phyloP scores from a whole-genome alignment of 2,329 filamentous ascomycete genomes.

The Pseudogymnoascus sp. region DNA sequence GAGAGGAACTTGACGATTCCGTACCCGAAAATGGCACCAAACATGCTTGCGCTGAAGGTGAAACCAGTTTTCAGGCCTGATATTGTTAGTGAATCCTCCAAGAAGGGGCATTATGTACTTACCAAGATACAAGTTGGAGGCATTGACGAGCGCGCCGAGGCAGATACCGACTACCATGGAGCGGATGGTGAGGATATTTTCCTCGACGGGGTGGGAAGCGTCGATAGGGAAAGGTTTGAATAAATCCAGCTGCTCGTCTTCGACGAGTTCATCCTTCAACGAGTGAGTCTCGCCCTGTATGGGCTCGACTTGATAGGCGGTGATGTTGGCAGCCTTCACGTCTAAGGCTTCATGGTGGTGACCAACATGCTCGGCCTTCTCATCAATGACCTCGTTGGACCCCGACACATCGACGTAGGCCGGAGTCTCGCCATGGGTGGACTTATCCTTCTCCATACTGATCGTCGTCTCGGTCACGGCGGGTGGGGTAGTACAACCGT shows the following conservation, averaged over 20 bases:
- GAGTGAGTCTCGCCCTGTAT: conserved; percentile 8
- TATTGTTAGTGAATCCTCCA: conserved; percentile 19
- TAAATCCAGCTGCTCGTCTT: conserved; percentile 12
- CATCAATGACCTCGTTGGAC: not conserved
- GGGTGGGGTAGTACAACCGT: not conserved
- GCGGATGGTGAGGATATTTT: conserved; percentile 45
- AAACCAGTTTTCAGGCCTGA: conserved; percentile 44
- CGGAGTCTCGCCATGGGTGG: not conserved
- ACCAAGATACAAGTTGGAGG: conserved; percentile 55
- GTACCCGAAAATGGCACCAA: conserved; percentile 51
- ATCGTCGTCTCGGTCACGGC: conserved; percentile 5
- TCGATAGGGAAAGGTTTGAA: conserved; percentile 33
- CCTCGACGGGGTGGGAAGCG: conserved; percentile 36
- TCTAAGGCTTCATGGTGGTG: not conserved
- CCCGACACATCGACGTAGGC: not conserved
- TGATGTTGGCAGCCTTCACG: not conserved
- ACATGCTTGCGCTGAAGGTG: conserved; percentile 41
- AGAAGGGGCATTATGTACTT: conserved; percentile 27
- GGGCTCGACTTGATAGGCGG: not conserved
- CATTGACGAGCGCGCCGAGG: conserved; percentile 52
- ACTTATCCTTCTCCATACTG: conserved; percentile 3
- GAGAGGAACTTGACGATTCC: conserved; percentile 48
- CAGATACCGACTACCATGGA: conserved; percentile 47
- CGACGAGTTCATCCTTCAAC: conserved; percentile 13
- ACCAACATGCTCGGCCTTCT: not conserved